Conservation (phyloP, 768 basidiomycete species). For the Calocybe gangraenosa region DNA sequence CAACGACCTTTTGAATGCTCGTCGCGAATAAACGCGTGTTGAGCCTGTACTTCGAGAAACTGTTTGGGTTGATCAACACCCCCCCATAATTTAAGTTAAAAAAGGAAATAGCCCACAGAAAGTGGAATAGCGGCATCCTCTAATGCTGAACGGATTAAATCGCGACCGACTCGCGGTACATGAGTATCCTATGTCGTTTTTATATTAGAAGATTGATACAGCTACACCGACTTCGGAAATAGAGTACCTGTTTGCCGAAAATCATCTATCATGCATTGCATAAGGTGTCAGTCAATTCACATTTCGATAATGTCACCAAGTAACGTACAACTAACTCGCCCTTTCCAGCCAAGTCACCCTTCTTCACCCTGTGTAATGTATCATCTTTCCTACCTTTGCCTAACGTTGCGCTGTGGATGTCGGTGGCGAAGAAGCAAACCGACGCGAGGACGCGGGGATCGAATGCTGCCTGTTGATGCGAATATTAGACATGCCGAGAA, state of each 20-base stretch:
- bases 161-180: constrained; percentile 82
- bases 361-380: constrained; percentile 65
- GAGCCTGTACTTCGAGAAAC: constrained; percentile 96
- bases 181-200: constrained; percentile 70
- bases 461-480: constrained; percentile 68
- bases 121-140: constrained; percentile 74
- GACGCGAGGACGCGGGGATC: constrained; percentile 77
- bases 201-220: constrained; percentile 1
- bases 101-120: constrained; percentile 48
- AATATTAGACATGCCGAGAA: neutral
- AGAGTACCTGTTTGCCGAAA: constrained; percentile 83
- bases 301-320: neutral
- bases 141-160: constrained; percentile 76
- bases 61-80: constrained; percentile 22
- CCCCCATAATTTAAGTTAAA: constrained; percentile 1
- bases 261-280: constrained; percentile 61
- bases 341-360: constrained; percentile 73
- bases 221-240: neutral
- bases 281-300: neutral
- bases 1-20: constrained; percentile 90
- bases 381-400: constrained; percentile 85
- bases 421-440: constrained; percentile 95
- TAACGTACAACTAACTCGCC: constrained; percentile 77
- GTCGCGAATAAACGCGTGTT: constrained; percentile 95
- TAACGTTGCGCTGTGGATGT: constrained; percentile 83